These are phyloP conservation scores for Mycena latifolia DNA, from an alignment of 768 basidiomycete genomes.

Conservation along the genomic window DNA sequence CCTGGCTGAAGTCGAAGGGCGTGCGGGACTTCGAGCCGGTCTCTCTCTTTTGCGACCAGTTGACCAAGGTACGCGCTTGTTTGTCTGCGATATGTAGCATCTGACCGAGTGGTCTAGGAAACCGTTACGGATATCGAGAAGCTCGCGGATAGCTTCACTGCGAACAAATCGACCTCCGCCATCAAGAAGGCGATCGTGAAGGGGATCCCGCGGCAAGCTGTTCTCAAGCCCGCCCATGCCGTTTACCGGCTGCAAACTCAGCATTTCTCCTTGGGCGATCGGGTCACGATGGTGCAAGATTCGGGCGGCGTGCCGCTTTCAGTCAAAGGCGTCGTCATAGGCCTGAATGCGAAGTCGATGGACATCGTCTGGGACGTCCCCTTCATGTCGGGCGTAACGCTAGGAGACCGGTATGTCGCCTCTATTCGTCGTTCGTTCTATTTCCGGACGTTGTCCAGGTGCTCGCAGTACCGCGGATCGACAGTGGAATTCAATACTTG, in stretches of 20 bases:
- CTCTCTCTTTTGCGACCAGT: slow-evolving; percentile 90
- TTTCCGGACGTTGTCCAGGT: slow-evolving; percentile 57
- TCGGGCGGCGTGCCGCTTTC: slow-evolving; percentile 92
- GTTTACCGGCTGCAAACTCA: slow-evolving; percentile 92
- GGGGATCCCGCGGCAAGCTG: slow-evolving; percentile 91
- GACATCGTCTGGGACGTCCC: slow-evolving; percentile 97
- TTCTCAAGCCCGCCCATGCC: slow-evolving; percentile 93
- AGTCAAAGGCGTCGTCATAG: slow-evolving; percentile 94
- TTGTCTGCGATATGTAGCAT: neutral
- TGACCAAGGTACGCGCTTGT: slow-evolving; percentile 74
- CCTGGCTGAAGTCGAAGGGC: slow-evolving; percentile 89
- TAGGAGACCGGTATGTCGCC: slow-evolving; percentile 77
- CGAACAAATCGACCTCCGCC: slow-evolving; percentile 66
- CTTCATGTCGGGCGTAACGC: slow-evolving; percentile 92
- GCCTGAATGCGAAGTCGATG: slow-evolving; percentile 87
- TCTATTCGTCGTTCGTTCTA: neutral
- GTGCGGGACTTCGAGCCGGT: slow-evolving; percentile 94
- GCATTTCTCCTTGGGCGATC: slow-evolving; percentile 87
- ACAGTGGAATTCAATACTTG: slow-evolving; percentile 90
- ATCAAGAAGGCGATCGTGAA: slow-evolving; percentile 96
- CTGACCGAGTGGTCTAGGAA: slow-evolving; percentile 56
- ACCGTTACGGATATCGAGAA: slow-evolving; percentile 85
- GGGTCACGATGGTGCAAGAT: slow-evolving; percentile 97
- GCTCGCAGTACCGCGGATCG: slow-evolving; percentile 93
- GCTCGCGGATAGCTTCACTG: slow-evolving; percentile 76